Conservation (phyloP, 768 basidiomycete species). For the Gymnopilus junonius region DNA sequence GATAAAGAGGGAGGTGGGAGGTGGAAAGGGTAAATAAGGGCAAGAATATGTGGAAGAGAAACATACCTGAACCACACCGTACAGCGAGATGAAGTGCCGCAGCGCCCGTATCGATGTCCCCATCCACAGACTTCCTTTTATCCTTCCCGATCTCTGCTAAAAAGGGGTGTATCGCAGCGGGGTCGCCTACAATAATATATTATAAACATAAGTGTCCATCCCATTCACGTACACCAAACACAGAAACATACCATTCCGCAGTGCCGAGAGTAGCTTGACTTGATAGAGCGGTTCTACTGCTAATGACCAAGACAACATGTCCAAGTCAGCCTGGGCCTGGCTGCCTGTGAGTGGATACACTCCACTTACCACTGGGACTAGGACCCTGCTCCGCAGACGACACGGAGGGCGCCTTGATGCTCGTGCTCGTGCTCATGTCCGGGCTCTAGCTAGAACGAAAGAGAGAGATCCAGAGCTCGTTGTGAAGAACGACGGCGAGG, state of each 20-base stretch:
- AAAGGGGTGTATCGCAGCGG: constrained; percentile 80
- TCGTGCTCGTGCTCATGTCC: neutral
- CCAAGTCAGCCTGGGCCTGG: neutral
- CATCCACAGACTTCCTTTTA: constrained; percentile 51
- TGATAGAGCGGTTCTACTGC: constrained; percentile 57
- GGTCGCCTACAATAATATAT: constrained; percentile 61
- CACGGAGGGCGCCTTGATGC: neutral
- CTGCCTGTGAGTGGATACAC: neutral
- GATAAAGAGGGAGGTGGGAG: neutral
- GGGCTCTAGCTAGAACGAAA: neutral
- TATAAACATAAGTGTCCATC: no score
- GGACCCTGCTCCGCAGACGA: neutral
- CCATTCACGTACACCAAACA: neutral
- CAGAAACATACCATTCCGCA: constrained; percentile 52
- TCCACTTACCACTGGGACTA: neutral
- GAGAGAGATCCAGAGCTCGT: neutral
- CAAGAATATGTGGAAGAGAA: neutral
- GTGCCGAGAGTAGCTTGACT: constrained; percentile 65
- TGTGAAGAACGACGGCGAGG: no score
- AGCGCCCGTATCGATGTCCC: constrained; percentile 65
- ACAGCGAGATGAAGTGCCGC: constrained; percentile 83
- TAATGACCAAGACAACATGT: neutral
- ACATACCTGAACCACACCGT: constrained; percentile 76
- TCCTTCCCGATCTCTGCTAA: constrained; percentile 77
- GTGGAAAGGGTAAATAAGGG: no score